phyloP scores from a whole-genome alignment of 345 rosid species.

The Zanthoxylum bungeanum region DNA sequence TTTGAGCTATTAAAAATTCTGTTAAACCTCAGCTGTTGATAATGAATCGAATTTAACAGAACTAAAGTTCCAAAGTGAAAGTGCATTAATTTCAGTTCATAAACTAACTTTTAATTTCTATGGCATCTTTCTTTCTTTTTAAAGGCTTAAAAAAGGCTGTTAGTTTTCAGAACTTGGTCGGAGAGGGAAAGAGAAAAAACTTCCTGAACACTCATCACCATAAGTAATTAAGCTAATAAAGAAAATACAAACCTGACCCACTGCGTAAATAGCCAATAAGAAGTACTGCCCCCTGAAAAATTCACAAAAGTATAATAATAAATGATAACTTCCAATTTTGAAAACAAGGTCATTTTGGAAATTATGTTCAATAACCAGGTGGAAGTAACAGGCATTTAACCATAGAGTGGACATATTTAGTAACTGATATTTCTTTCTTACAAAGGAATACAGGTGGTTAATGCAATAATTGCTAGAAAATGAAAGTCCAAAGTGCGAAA shows the following conservation, averaged over 20 bases:
- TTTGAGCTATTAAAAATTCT: not conserved
- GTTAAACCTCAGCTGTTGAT: not conserved
- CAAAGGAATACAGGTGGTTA: not conserved
- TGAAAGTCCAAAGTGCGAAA: not conserved
- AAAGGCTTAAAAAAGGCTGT: not conserved
- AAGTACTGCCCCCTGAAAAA: constrained; percentile 66
- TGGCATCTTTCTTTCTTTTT: not conserved
- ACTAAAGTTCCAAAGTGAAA: not conserved
- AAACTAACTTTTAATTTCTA: not conserved
- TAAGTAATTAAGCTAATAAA: constrained; percentile 5
- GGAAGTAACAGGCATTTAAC: not conserved
- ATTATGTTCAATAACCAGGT: not conserved
- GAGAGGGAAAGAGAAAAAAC: not conserved
- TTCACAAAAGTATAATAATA: constrained; percentile 8
- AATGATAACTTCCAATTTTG: constrained; percentile 9
- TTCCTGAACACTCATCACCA: not conserved
- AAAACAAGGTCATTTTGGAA: not conserved
- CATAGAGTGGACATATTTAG: not conserved
- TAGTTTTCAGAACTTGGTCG: not conserved
- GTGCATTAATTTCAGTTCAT: not conserved
- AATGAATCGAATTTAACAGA: not conserved
- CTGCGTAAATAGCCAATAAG: constrained; percentile 45
- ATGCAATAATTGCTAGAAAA: not conserved
- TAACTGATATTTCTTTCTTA: not conserved
- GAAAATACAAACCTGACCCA: constrained; percentile 51